Evolutionary conservation across 2,329 filamentous ascomycete species (phyloP).

Genomic region (Ophiostoma sp.): DNA sequence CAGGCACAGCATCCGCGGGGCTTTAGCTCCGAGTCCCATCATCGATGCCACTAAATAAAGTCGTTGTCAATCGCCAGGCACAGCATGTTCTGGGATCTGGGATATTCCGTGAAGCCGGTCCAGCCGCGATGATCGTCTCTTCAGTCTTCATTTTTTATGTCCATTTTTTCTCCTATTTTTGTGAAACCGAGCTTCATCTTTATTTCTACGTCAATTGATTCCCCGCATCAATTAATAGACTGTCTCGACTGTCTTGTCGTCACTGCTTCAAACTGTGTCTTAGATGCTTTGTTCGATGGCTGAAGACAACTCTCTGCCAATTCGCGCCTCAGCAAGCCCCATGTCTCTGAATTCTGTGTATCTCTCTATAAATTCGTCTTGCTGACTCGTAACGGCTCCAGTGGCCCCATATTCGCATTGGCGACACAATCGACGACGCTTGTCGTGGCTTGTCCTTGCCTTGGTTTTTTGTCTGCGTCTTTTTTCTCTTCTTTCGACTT

Average conservation of each 20-base stretch:
- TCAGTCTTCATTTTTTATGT: not conserved
- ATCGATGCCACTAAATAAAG: conserved; percentile 5
- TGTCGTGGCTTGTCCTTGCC: not conserved
- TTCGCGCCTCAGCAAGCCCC: not conserved
- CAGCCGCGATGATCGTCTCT: not conserved
- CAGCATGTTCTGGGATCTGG: not conserved
- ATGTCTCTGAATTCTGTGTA: not conserved
- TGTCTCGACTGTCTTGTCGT: not conserved
- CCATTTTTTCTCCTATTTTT: too few species aligned
- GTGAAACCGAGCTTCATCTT: not conserved
- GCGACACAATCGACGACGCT: not conserved
- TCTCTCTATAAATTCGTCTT: not conserved
- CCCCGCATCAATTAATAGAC: not conserved
- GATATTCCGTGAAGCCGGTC: not conserved
- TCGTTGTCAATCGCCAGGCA: not conserved
- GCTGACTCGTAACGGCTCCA: not conserved
- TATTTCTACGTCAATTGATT: not conserved
- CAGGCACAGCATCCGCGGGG: not conserved
- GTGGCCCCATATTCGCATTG: not conserved
- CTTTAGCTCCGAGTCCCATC: conserved; percentile 14
- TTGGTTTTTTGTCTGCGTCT: not conserved
- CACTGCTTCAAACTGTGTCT: not conserved
- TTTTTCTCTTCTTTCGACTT: not conserved
- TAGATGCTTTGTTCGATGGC: conserved; percentile 9
- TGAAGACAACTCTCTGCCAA: not conserved